Conservation (phyloP, 75 land plant species). For the Isoetes taiwanensis region DNA sequence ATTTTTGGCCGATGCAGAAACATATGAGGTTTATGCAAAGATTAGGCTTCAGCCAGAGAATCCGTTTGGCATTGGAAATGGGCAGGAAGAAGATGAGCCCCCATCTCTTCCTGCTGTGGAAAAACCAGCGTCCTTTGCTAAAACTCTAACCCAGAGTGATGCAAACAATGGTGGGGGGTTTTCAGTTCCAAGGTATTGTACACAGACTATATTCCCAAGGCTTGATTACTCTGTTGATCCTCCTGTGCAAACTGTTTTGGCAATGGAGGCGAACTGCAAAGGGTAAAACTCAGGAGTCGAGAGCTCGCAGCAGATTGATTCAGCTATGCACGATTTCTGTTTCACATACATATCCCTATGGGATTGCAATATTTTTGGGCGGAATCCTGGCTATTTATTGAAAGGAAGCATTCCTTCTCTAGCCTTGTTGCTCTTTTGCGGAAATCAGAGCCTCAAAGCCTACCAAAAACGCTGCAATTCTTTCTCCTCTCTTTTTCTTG, state of each 20-base stretch:
- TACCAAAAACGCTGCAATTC: too few relatives aligned
- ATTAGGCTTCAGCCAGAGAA: constrained; percentile 40
- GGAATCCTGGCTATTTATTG: too few relatives aligned
- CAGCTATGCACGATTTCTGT: too few relatives aligned
- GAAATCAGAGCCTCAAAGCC: too few relatives aligned
- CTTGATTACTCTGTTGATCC: constrained; percentile 76
- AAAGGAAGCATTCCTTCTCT: too few relatives aligned
- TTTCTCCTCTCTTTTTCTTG: too few relatives aligned
- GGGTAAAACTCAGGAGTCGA: too few relatives aligned
- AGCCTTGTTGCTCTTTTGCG: too few relatives aligned
- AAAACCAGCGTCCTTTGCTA: constrained; percentile 66
- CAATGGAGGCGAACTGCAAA: constrained; percentile 74
- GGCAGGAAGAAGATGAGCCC: not conserved
- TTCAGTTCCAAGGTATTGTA: constrained; percentile 82
- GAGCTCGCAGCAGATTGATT: too few relatives aligned
- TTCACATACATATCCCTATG: too few relatives aligned
- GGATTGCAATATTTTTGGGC: too few relatives aligned
- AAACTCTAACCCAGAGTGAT: constrained; percentile 83
- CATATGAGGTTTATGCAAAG: constrained; percentile 78
- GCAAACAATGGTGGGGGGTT: constrained; percentile 95
- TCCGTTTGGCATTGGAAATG: constrained; percentile 9
- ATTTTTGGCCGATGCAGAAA: constrained; percentile 59
- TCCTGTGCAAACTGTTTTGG: constrained; percentile 69
- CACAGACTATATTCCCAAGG: constrained; percentile 80
- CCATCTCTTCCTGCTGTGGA: constrained; percentile 23